phyloP scores from a whole-genome alignment of 257 asterid species.

The Solanum etuberosum region DNA sequence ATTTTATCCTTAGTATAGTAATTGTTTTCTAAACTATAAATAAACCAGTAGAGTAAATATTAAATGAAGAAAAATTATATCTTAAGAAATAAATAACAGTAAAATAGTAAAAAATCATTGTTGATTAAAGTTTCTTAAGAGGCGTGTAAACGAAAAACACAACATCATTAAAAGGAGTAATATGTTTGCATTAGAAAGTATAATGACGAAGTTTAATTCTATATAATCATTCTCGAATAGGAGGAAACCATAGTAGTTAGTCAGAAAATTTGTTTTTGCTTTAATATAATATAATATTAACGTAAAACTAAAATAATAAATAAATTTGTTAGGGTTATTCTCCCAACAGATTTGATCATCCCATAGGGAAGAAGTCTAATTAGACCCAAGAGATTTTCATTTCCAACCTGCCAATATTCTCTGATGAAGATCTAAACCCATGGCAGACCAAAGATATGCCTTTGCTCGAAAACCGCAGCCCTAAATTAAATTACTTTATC shows the following conservation, averaged over 20 bases:
- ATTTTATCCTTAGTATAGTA: neutral
- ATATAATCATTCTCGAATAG: neutral
- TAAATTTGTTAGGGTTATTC: neutral
- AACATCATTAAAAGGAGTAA: neutral
- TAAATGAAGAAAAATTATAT: neutral
- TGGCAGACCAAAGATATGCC: slow-evolving; percentile 10
- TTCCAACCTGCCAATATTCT: neutral
- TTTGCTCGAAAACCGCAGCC: slow-evolving; percentile 2
- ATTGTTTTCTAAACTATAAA: neutral
- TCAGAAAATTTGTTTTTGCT: neutral
- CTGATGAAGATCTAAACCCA: neutral
- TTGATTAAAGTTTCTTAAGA: neutral
- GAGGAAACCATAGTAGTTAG: neutral
- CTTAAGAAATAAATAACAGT: neutral
- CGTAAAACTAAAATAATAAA: neutral
- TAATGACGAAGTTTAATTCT: neutral
- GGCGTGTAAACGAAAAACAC: neutral
- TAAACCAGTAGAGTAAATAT: neutral
- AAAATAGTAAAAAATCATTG: neutral
- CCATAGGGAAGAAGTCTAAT: neutral
- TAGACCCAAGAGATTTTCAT: neutral
- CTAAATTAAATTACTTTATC: neutral
- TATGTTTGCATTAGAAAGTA: neutral
- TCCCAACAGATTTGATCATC: neutral
- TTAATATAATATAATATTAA: neutral